A percentile compares a stretch with the other conserved stretches of the same genome.
Evolutionary conservation across 805 yeast species (phyloP).

Genomic region (Cyberlindnera mississippiensis): DNA sequence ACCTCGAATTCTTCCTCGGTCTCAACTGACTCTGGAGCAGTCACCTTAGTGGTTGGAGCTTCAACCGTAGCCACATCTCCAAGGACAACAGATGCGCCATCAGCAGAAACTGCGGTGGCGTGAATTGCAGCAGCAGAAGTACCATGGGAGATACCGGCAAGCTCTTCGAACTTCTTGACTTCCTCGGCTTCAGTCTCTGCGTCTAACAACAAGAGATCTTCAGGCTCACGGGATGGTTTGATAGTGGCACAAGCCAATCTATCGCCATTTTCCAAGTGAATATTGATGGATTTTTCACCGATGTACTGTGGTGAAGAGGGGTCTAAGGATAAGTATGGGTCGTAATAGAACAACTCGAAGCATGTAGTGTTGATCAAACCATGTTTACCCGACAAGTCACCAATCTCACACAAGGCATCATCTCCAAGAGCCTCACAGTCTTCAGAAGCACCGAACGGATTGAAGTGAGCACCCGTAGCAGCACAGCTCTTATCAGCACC

Average conservation of each 20-base stretch:
- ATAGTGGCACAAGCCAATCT: constrained; percentile 64
- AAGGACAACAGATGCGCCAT: background rate
- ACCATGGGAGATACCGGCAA: constrained; percentile 21
- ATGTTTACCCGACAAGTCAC: constrained; percentile 76
- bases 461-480: constrained; percentile 53
- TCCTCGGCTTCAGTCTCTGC: constrained; percentile 25
- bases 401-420: constrained; percentile 62
- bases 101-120: background rate
- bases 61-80: constrained; percentile 8
- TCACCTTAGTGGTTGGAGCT: background rate
- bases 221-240: constrained; percentile 26
- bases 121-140: constrained; percentile 3
- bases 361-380: constrained; percentile 70
- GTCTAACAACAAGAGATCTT: constrained; percentile 27
- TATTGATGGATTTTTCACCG: constrained; percentile 52
- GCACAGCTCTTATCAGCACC: constrained; percentile 51
- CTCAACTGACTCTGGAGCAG: background rate
- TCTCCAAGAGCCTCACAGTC: constrained; percentile 47
- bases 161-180: constrained; percentile 24
- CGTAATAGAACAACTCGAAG: constrained; percentile 57
- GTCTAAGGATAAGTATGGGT: constrained; percentile 62
- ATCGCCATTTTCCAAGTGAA: constrained; percentile 50
- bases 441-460: constrained; percentile 56
- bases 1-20: constrained; percentile 1
- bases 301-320: constrained; percentile 52